Base-by-base conservation (phyloP, 1,139 yeast genomes). In the Candida buenavistaensis region DNA sequence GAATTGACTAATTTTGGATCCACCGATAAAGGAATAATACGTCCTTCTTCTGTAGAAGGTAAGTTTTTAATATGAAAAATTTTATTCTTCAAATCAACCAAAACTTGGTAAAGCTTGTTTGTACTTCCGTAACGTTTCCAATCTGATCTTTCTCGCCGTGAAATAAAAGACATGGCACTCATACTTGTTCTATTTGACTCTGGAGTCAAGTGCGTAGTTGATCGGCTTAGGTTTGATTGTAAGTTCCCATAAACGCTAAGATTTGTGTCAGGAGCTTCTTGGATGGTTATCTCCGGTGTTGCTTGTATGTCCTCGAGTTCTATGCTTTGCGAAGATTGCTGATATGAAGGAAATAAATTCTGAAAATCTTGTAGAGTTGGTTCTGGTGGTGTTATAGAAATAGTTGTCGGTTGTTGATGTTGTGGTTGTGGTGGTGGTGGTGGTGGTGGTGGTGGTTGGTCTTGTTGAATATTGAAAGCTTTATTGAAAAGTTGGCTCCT, bases 401-500 rank as follows among this genome's bases (percentile, higher is more conserved):
- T 22, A 6, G 13, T 10, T 10, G 17, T 3, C 10, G 19, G 14
- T 14, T 9, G 6, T 12, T 8, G 23, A 14, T 32, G 32, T 7
- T 22, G 25, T 4, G 14, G 12, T 15, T 19, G 14, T 5, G 26
- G 20, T 21, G 12, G 14, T n/a, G 14, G 21, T 25, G 10, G 12
- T 26, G 17, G 28, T n/a, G 7, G 9, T 31, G 20, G 23, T 13
- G 16, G 13, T 15, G 19, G 27, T 25, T 26, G 39, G 7, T 38
- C 35, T 14, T 14, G 32, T 25, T 36, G 45, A 14, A 45, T 47
- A 23, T 51, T 46, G n/a, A 66, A 45, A 7, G 66, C 57, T 43
- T 75, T 80, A 55, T 75, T 80, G 60, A 85, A 78, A 43, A 85
- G 67, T 58, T 84, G 94, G 0, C 89, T 74, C 46, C 95, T 69